Percentiles rank a stretch among this genome's conserved stretches.
phyloP scores from a whole-genome alignment of 805 yeast genomes.

The Kazachstania viticola region DNA sequence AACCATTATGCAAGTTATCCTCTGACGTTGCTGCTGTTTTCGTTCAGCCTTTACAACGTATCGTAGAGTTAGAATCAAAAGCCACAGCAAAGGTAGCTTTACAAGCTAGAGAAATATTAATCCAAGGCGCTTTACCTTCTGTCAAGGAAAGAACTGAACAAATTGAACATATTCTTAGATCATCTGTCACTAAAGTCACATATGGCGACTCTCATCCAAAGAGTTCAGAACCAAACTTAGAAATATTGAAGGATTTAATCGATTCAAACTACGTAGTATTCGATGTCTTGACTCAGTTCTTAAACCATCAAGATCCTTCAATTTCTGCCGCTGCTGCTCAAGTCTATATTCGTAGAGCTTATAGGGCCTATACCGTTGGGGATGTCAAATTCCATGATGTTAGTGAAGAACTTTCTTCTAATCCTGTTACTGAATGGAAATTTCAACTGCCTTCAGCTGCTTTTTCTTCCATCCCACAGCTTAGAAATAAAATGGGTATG shows the following conservation, averaged over 20 bases:
- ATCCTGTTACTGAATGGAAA: conserved; percentile 76
- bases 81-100: conserved; percentile 87
- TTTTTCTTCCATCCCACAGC: conserved; percentile 54
- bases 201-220: conserved; percentile 75
- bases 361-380: conserved; percentile 86
- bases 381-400: conserved; percentile 50
- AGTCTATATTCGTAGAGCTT: conserved; percentile 92
- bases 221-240: conserved; percentile 73
- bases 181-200: conserved; percentile 78
- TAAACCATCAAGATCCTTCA: conserved; percentile 72
- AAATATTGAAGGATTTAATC: conserved; percentile 77
- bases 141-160: conserved; percentile 94
- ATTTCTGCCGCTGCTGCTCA: conserved; percentile 94
- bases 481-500: conserved; percentile 39
- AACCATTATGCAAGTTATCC: conserved; percentile 62
- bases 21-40: conserved; percentile 58
- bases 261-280: conserved; percentile 94
- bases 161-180: conserved; percentile 86
- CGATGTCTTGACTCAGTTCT: conserved; percentile 89
- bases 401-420: conserved; percentile 19
- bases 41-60: conserved; percentile 57
- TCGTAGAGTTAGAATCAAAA: conserved; percentile 84
- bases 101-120: conserved; percentile 90
- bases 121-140: conserved; percentile 94
- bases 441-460: conserved; percentile 81